Base-by-base conservation (phyloP, 129 eudicot species). In the Saussurea involucrata region DNA sequence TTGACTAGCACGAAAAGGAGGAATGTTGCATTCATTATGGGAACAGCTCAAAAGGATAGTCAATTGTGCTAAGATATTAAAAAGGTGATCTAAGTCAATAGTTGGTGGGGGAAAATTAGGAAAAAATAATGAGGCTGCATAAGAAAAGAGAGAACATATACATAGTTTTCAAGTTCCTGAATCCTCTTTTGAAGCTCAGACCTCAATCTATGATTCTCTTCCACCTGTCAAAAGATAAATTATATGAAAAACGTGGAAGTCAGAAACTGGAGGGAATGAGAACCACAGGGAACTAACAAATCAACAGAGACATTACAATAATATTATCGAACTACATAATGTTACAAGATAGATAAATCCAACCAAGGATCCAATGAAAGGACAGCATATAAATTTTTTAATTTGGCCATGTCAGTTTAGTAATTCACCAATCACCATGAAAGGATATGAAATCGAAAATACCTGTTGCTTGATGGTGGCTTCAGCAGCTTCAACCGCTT, bases 401-500 rank as follows among this genome's bases (percentile, higher is more conserved):
- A 49, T 12, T 49, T 6, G 60, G 18, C 60, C 18, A 49, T 4
- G 21, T 49, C 20, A 49, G 6, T n/a, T 49, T 49, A 49, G 18
- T 49, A 4, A 40, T 37, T 37, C 12, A 4, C 9, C 46, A 6
- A 46, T 17, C 6, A 49, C 9, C 8, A 20, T 37, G n/a, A 18
- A 5, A 36, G 22, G 13, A 12, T 34, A 18, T 7, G 24, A 22
- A 8, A 5, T 31, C 13, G 1, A 63, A 44, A 27, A 55, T 10
- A 90, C 98, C 95, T 93, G 98, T 71, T 93, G 97, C 65, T 87
- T 89, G 49, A 93, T 93, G 21, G 95, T 93, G 46, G 93, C 91
- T 75, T 93, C 98, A 40, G 98, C 98, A 80, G 95, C 97, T 84
- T 93, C 97, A 21, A 93, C 92, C 24, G 97, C 98, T 85, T 90